A percentile compares a stretch with the other conserved stretches of the same genome.
These are phyloP conservation scores for Cladophialophora exuberans DNA, from an alignment of 2,329 filamentous ascomycete genomes.

Conservation along the genomic window DNA sequence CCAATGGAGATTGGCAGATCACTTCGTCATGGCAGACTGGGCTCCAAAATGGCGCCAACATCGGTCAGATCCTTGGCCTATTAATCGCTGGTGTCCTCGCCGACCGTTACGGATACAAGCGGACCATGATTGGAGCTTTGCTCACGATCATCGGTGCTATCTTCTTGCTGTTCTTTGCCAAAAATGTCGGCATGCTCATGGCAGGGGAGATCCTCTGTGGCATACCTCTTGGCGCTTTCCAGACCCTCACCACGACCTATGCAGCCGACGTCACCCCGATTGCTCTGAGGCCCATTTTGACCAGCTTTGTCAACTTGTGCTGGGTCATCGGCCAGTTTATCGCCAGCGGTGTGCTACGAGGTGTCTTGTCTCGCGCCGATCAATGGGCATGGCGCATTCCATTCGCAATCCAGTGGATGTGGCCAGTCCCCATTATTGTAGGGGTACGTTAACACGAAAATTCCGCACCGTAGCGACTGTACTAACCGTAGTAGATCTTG, in stretches of 20 bases:
- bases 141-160: conserved; percentile 51
- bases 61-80: conserved; percentile 49
- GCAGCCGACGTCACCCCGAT: conserved; percentile 53
- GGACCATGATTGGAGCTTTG: conserved; percentile 54
- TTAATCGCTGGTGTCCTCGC: conserved; percentile 56
- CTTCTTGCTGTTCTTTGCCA: conserved; percentile 56
- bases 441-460: too few relatives aligned
- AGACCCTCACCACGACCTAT: conserved; percentile 52
- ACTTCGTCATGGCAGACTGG: conserved; percentile 40
- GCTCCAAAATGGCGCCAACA: conserved; percentile 37
- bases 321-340: conserved; percentile 54
- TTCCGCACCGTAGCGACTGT: too few relatives aligned
- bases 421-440: conserved; percentile 54
- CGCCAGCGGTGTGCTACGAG: conserved; percentile 54
- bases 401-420: conserved; percentile 57
- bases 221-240: conserved; percentile 57
- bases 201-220: conserved; percentile 55
- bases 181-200: conserved; percentile 52
- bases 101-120: conserved; percentile 56
- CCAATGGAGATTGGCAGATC: conserved; percentile 36
- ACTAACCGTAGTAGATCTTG: too few relatives aligned
- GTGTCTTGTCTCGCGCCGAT: conserved; percentile 49
- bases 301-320: conserved; percentile 45
- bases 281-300: conserved; percentile 49
- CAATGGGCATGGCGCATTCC: conserved; percentile 58